Conservation (phyloP, 2,329 filamentous ascomycete genomes). For the Zelopaecilomyces penicillatus region DNA sequence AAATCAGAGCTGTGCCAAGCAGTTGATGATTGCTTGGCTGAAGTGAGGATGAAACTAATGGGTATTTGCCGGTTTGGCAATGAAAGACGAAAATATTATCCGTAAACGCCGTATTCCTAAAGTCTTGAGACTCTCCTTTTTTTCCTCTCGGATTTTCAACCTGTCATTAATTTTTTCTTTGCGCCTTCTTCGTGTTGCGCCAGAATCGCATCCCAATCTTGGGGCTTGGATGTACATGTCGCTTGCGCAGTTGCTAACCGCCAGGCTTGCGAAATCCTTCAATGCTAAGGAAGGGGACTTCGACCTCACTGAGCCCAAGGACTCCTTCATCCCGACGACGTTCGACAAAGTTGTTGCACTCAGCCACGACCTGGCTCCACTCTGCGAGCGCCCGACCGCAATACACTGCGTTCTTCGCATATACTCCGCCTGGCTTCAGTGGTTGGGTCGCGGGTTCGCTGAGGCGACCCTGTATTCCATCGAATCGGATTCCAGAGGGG, state of each 20-base stretch:
- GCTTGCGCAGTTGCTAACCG: conserved; percentile 15
- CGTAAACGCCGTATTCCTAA: no score
- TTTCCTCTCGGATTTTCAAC: no score
- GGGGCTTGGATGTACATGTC: no score
- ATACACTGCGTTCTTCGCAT: conserved; percentile 46
- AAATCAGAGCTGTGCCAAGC: no score
- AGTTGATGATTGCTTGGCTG: no score
- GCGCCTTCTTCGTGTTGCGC: no score
- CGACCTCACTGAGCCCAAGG: conserved; percentile 55
- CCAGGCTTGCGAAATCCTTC: conserved; percentile 33
- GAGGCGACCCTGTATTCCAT: conserved; percentile 1
- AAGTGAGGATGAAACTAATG: no score
- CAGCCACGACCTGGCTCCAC: conserved; percentile 66
- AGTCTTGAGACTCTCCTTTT: no score
- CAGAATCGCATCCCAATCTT: background rate
- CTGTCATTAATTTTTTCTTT: no score
- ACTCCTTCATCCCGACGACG: conserved; percentile 67
- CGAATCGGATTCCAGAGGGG: background rate
- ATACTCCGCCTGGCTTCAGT: conserved; percentile 37
- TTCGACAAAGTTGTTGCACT: conserved; percentile 77
- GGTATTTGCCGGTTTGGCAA: no score
- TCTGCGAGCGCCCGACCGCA: conserved; percentile 67
- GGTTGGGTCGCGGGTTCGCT: conserved; percentile 17
- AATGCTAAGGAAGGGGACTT: conserved; percentile 38
- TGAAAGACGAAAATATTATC: no score